Evolutionary conservation across 1,139 yeast genomes (phyloP).

Genomic region (Taphrina populina): DNA sequence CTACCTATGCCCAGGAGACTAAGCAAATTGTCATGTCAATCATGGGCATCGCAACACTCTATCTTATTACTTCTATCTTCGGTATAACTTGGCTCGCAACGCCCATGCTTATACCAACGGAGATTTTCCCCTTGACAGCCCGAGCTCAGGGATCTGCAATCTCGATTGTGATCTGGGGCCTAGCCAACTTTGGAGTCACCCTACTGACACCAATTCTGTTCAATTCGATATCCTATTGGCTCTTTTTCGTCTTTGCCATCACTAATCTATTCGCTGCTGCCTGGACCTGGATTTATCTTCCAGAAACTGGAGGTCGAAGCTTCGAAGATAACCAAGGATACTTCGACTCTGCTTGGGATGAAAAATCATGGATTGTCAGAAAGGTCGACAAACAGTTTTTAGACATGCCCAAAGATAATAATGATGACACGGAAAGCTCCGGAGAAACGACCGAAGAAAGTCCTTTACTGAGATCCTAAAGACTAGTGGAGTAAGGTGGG

Average conservation of each 20-base stretch:
- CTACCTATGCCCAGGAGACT: not conserved
- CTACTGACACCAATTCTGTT: conserved; percentile 30
- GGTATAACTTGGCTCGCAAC: conserved; percentile 31
- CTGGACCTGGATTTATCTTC: conserved; percentile 26
- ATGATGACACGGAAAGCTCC: not conserved
- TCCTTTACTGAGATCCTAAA: conserved; percentile 4
- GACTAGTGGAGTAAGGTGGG: not conserved
- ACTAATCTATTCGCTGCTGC: conserved; percentile 22
- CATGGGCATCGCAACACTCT: conserved; percentile 20
- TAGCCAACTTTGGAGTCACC: conserved; percentile 26
- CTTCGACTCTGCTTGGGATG: conserved; percentile 28
- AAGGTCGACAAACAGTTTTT: conserved; percentile 27
- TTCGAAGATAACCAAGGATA: conserved; percentile 30
- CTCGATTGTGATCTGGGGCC: conserved; percentile 29
- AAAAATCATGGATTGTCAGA: conserved; percentile 22
- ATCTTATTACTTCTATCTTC: conserved; percentile 26
- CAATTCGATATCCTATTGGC: conserved; percentile 21
- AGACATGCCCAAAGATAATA: conserved; percentile 12
- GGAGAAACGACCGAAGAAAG: not conserved
- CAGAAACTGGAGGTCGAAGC: conserved; percentile 30
- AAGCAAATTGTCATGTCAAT: conserved; percentile 18
- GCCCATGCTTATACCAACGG: conserved; percentile 26
- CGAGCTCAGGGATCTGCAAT: conserved; percentile 33
- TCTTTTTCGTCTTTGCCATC: conserved; percentile 19
- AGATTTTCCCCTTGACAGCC: conserved; percentile 28